Evolutionary conservation across 805 yeast genomes (phyloP).

Genomic region (Wickerhamiella azyma): DNA sequence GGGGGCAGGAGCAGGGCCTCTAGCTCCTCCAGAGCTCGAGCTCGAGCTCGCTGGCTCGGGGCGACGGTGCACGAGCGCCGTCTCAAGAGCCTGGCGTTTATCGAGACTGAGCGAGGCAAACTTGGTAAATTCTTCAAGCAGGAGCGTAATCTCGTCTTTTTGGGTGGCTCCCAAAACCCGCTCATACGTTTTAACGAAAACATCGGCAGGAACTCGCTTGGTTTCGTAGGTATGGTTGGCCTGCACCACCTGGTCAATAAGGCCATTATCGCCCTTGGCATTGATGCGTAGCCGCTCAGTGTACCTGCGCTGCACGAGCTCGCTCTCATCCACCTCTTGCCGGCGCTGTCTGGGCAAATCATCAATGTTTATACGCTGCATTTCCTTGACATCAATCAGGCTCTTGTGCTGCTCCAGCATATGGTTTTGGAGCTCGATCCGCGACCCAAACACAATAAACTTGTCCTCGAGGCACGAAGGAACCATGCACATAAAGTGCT

Average conservation of each 20-base stretch:
- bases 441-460: constrained; percentile 83
- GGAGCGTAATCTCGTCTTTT: constrained; percentile 14
- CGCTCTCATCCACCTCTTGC: neutral
- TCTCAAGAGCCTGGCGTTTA: constrained; percentile 5
- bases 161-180: constrained; percentile 10
- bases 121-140: constrained; percentile 13
- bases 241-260: constrained; percentile 15
- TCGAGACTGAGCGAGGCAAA: neutral
- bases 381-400: constrained; percentile 28
- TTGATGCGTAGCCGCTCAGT: constrained; percentile 19
- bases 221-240: constrained; percentile 16
- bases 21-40: neutral
- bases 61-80: constrained; percentile 6
- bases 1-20: neutral
- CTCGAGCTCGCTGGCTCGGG: neutral
- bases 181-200: constrained; percentile 17
- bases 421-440: constrained; percentile 76
- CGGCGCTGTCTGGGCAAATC: constrained; percentile 6
- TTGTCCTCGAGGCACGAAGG: constrained; percentile 72
- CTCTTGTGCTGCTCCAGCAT: constrained; percentile 70
- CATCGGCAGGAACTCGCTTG: constrained; percentile 16
- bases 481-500: constrained; percentile 68
- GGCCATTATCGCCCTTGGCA: constrained; percentile 24
- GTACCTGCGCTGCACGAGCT: constrained; percentile 9
- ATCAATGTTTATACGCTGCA: constrained; percentile 17